Evolutionary conservation across 2,329 filamentous ascomycete species (phyloP).

Genomic region (Rhinocladiella mackenziei): DNA sequence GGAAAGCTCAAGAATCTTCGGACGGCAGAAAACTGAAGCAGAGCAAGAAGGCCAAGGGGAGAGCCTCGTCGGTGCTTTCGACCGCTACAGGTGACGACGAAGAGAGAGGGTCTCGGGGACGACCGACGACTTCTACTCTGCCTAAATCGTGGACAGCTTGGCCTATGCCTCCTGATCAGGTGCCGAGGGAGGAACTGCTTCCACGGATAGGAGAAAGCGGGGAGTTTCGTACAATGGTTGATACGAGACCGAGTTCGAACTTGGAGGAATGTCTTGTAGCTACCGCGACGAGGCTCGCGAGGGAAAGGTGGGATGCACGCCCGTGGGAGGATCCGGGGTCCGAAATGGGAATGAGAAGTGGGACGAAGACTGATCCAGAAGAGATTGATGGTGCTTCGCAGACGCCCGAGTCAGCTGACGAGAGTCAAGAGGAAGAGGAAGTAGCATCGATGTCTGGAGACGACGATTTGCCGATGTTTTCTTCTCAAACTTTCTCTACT

Average conservation of each 20-base stretch:
- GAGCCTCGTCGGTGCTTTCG: conserved; percentile 6
- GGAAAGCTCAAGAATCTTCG: conserved; percentile 33
- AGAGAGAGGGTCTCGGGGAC: conserved; percentile 8
- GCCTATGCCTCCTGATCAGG: conserved; percentile 63
- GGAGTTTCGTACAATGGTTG: conserved; percentile 6
- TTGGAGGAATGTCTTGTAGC: conserved; percentile 70
- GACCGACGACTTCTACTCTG: conserved; percentile 37
- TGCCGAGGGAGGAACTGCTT: conserved; percentile 57
- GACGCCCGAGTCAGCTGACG: neutral
- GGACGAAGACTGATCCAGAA: neutral
- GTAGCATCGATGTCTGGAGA: conserved; percentile 1
- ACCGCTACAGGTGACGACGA: conserved; percentile 3
- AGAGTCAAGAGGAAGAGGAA: conserved; percentile 2
- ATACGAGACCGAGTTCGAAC: conserved; percentile 50
- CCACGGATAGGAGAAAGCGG: conserved; percentile 28
- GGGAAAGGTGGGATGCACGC: conserved; percentile 50
- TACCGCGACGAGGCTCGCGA: conserved; percentile 62
- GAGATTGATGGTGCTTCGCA: conserved; percentile 3
- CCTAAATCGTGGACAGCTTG: conserved; percentile 74
- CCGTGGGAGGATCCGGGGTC: conserved; percentile 13
- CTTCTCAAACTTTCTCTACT: conserved; percentile 11
- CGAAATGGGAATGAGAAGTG: neutral
- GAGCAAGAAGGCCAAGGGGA: conserved; percentile 15
- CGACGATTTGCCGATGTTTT: conserved; percentile 12
- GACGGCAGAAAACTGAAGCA: conserved; percentile 1